phyloP scores from a whole-genome alignment of 495 filamentous ascomycete genomes.

The Penicillium malachiteum region DNA sequence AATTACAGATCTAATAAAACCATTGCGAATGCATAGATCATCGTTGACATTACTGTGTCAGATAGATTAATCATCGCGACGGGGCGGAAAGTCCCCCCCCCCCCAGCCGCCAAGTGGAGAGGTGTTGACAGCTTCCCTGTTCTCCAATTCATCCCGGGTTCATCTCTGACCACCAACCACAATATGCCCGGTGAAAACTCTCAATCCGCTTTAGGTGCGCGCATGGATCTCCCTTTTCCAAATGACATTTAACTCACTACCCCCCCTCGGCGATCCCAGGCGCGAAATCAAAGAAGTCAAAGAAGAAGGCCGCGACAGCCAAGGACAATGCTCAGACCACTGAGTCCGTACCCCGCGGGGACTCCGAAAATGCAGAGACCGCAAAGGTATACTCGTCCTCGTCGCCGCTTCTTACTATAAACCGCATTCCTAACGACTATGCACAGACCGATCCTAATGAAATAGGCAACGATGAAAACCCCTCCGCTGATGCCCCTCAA shows the following conservation, averaged over 20 bases:
- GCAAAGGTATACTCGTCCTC: too few relatives aligned
- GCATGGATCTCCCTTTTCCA: neutral
- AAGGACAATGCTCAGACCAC: constrained; percentile 21
- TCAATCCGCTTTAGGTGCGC: constrained; percentile 23
- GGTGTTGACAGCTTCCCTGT: constrained; percentile 41
- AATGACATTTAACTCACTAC: neutral
- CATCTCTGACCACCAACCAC: constrained; percentile 4
- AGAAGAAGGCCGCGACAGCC: constrained; percentile 59
- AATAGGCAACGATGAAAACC: constrained; percentile 9
- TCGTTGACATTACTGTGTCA: neutral
- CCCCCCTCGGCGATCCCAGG: constrained; percentile 22
- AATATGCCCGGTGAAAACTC: constrained; percentile 35
- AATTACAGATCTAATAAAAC: too few relatives aligned
- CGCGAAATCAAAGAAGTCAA: constrained; percentile 66
- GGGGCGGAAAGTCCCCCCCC: constrained; percentile 20
- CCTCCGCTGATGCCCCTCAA: constrained; percentile 16
- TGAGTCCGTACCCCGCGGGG: neutral
- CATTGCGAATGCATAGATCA: neutral
- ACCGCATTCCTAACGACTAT: constrained; percentile 1
- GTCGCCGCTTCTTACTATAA: too few relatives aligned
- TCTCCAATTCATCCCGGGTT: constrained; percentile 5
- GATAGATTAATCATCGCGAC: constrained; percentile 27
- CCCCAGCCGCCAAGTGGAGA: constrained; percentile 31
- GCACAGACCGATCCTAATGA: constrained; percentile 19
- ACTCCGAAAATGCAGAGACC: too few relatives aligned